A percentile compares a stretch with the other conserved stretches of the same genome.
Conservation (phyloP, 2,329 filamentous ascomycete species). For the Alternaria brassicae region DNA sequence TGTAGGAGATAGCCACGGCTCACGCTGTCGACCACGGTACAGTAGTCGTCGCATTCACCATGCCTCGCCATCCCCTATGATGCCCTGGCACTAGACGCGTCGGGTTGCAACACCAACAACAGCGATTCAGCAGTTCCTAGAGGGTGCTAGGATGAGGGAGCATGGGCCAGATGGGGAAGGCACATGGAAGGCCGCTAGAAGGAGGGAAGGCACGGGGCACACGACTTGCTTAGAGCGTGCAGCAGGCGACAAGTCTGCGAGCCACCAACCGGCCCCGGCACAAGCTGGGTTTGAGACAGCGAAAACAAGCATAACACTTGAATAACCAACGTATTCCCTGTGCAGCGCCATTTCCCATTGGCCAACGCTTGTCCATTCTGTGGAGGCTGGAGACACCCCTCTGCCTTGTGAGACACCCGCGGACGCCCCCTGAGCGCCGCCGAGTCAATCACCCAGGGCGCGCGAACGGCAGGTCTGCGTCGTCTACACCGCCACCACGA, state of each 20-base stretch:
- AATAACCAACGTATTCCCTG: slow-evolving; percentile 19
- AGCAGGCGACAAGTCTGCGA: slow-evolving; percentile 30
- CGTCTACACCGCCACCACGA: slow-evolving; percentile 23
- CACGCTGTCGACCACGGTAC: no score
- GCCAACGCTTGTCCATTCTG: slow-evolving; percentile 15
- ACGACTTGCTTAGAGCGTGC: slow-evolving; percentile 25
- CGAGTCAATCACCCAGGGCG: slow-evolving; percentile 18
- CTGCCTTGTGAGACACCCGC: slow-evolving; percentile 23
- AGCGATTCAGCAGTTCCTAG: slow-evolving; percentile 24
- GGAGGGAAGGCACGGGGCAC: slow-evolving; percentile 28
- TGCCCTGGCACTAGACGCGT: neutral
- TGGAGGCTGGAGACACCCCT: slow-evolving; percentile 13
- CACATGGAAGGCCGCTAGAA: slow-evolving; percentile 40
- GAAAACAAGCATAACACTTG: slow-evolving; percentile 17
- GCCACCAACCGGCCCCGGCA: slow-evolving; percentile 30
- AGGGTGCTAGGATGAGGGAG: slow-evolving; percentile 15
- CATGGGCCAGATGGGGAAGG: slow-evolving; percentile 28
- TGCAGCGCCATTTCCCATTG: slow-evolving; percentile 20
- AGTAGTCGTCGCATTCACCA: neutral
- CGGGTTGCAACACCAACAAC: slow-evolving; percentile 9
- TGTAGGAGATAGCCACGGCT: neutral
- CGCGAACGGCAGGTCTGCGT: slow-evolving; percentile 32
- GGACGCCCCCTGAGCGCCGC: slow-evolving; percentile 30
- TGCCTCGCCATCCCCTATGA: neutral
- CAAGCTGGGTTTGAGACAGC: slow-evolving; percentile 21